Evolutionary conservation across 2,329 filamentous ascomycete species (phyloP), one percentile per base, ranked within the genome.

Genomic region (Pseudonectria buxi): DNA sequence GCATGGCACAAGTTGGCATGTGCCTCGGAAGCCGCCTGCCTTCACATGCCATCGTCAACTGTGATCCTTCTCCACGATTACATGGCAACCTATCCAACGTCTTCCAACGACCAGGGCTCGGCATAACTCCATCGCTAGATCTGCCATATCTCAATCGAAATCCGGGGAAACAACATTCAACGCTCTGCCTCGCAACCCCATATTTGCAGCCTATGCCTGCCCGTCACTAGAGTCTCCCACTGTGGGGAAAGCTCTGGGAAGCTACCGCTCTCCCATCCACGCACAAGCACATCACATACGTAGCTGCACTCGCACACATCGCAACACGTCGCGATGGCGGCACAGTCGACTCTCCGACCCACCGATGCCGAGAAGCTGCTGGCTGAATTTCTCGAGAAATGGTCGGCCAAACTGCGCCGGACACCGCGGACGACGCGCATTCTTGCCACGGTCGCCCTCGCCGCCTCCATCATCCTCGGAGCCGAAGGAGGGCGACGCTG

Each of bases 281-380:
- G n/a, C n/a, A n/a, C n/a, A n/a, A n/a, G n/a, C n/a, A n/a, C 5
- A 22, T 22, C 18, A 22, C 5, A 9, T 9, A 22, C 18, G 18
- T 22, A 22, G 5, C 18, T 22, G 9, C 5, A 22, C 18, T 6
- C 18, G 9, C 18, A 22, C 18, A 9, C 43, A 41, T 33, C n/a
- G n/a, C n/a, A n/a, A n/a, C n/a, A n/a, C n/a, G 18, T 22, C 18
- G 18, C 5, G 40, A 95, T 95, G 90, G 86, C 87, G 44, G 83
- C 73, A 45, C 89, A 94, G 67, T 95, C 90, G 37, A 95, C 84
- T 5, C 72, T 95, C 50, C 78, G 79, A 47, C 68, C 71, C 49
- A 73, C 75, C 49, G 72, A 68, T 31, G 73, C 77, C 49, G 75
- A 84, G 60, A 79, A 83, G 61, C 75, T 81, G 53, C 67, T 88